Evolutionary conservation across 2,329 filamentous ascomycete genomes (phyloP).

Genomic region (Didymella lethalis): DNA sequence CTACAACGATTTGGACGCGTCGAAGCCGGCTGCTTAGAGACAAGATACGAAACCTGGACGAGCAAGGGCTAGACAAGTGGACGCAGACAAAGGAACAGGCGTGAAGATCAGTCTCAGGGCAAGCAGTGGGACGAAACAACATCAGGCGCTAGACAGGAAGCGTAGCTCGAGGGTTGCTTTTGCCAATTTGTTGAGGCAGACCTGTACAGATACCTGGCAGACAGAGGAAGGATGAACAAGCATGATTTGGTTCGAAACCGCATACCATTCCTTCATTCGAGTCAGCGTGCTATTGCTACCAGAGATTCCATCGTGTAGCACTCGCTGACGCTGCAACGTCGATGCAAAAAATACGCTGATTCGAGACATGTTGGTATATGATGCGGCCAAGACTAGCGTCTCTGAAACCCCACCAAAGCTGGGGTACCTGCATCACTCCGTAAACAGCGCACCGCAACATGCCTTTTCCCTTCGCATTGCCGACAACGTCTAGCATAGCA

Average conservation of each 20-base stretch:
- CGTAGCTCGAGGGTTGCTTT: conserved; percentile 21
- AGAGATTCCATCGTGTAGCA: not conserved
- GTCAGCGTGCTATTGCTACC: not conserved
- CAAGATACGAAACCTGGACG: not conserved
- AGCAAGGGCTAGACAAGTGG: conserved; percentile 3
- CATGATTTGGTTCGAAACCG: conserved; percentile 19
- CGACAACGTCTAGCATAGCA: conserved; percentile 86
- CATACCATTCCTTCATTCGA: not conserved
- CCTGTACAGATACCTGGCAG: conserved; percentile 43
- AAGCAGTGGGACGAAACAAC: conserved; percentile 19
- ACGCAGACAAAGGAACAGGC: conserved; percentile 6
- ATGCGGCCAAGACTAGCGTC: conserved; percentile 24
- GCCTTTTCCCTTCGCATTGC: conserved; percentile 88
- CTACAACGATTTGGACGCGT: conserved; percentile 59
- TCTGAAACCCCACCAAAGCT: conserved; percentile 33
- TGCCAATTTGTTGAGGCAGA: conserved; percentile 32
- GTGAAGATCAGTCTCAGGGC: conserved; percentile 11
- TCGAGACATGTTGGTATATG: conserved; percentile 6
- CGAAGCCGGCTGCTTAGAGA: conserved; percentile 17
- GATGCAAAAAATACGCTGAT: not conserved
- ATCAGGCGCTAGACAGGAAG: conserved; percentile 22
- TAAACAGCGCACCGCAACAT: conserved; percentile 58
- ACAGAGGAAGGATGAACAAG: conserved; percentile 25
- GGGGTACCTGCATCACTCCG: conserved; percentile 37
- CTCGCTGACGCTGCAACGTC: conserved; percentile 11